Evolutionary conservation across 2,329 filamentous ascomycete species (phyloP).

Genomic region (Fusarium hostae): DNA sequence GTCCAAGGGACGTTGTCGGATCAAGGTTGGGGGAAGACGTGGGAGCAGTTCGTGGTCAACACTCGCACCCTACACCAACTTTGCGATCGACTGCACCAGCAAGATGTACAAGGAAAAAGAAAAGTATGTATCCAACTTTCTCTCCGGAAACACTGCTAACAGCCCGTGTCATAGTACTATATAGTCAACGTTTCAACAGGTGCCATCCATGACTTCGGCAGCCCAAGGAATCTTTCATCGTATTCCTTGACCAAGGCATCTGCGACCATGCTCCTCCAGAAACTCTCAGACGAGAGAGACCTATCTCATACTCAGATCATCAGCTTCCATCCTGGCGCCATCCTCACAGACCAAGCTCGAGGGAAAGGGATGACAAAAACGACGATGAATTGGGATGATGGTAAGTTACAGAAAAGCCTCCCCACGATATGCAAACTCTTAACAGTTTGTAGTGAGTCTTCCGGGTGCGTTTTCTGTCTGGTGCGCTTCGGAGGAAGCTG

Average conservation of each 20-base stretch:
- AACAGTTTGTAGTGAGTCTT: background rate
- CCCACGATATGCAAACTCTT: background rate
- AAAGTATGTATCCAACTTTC: background rate
- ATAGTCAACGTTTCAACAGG: background rate
- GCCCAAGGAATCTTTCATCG: background rate
- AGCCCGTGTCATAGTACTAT: background rate
- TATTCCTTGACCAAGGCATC: background rate
- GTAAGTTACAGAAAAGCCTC: background rate
- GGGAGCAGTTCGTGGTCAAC: background rate
- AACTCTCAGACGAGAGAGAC: background rate
- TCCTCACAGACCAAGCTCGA: background rate
- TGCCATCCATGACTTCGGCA: background rate
- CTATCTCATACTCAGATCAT: background rate
- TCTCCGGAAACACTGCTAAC: background rate
- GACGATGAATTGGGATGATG: background rate
- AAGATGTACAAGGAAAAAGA: background rate
- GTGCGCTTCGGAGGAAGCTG: background rate
- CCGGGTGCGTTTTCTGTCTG: background rate
- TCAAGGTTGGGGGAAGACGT: background rate
- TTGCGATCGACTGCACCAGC: background rate
- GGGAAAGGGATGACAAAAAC: background rate
- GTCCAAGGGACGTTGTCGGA: background rate
- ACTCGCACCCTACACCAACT: background rate
- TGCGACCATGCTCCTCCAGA: background rate
- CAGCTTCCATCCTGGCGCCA: background rate